Evolutionary conservation across 2,329 filamentous ascomycete genomes (phyloP).

Genomic region (Botrytis pseudocinerea): DNA sequence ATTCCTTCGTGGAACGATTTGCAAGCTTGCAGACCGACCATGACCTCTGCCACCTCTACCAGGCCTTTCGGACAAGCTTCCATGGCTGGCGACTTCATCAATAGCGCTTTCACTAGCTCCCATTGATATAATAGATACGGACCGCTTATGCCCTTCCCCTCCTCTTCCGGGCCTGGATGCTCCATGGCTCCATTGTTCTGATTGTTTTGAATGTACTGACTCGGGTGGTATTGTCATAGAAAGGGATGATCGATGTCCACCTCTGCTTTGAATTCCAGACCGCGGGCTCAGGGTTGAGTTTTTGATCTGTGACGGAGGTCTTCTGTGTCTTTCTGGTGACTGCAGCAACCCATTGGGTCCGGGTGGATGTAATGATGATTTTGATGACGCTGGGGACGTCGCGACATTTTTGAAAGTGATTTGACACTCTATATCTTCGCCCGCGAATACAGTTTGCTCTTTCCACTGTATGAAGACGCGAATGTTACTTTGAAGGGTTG

Average conservation of each 20-base stretch:
- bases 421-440: conserved; percentile 91
- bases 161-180: conserved; percentile 31
- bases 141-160: conserved; percentile 69
- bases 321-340: conserved; percentile 37
- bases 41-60: conserved; percentile 64
- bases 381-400: conserved; percentile 30
- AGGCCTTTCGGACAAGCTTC: conserved; percentile 43
- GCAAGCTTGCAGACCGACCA: conserved; percentile 76
- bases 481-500: conserved; percentile 67
- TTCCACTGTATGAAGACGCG: conserved; percentile 95
- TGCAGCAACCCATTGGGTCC: conserved; percentile 33
- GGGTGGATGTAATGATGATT: conserved; percentile 33
- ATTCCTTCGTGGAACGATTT: conserved; percentile 60
- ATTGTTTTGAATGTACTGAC: conserved; percentile 25
- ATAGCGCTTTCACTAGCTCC: conserved; percentile 51
- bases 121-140: conserved; percentile 80
- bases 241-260: conserved; percentile 63
- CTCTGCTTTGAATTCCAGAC: conserved; percentile 47
- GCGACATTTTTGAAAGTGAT: conserved; percentile 91
- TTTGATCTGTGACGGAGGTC: conserved; percentile 42
- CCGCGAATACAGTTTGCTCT: conserved; percentile 91
- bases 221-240: conserved; percentile 59
- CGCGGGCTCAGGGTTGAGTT: conserved; percentile 51
- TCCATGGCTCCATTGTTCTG: conserved; percentile 33
- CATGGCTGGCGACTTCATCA: conserved; percentile 41